Base-by-base conservation (phyloP, 1,284 basidiomycete species). In the Amylostereum areolatum region DNA sequence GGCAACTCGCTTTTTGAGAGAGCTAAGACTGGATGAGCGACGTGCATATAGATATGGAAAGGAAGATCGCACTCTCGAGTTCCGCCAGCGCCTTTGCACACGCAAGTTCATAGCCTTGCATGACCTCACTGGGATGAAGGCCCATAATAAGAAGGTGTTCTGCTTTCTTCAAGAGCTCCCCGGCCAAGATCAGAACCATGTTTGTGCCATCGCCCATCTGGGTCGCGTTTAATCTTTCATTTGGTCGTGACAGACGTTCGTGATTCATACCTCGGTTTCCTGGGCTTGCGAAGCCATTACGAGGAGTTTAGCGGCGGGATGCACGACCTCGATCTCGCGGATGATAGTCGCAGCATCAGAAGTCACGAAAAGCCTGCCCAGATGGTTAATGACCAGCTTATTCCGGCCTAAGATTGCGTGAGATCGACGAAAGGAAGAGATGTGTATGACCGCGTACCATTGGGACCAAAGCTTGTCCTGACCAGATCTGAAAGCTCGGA, bases 291-390 rank as follows among this genome's bases (percentile, higher is more conserved):
- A 92, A 18, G 95, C 94, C 92, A 98, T 97, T 31, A 99, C 96
- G 10, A 99, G 74, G 8, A 99, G 75, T 69, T 98, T 99, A 30
- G 94, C 97, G 4, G 96, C 96, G 0, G 97, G 97, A 68, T 99
- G 97, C 29, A 98, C 92, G 45, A 99, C 93, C 66, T 99, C 97
- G 66, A 98, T 85, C 72, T 99, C 97, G 56, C 90, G 83, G 64
- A 99, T 95, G 70, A 99, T 99, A 51, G 97, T 99, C 8, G 97
- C 97, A 6, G 97, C 96, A 80, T 99, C 97, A 45, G 92, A 97
- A 30, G 97, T 99, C 52, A 99, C 95, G 69, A 99, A 99, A 44
- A 98, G 77, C 63, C 85, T 81, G 50, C 94, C 94, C 41, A 99
- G 77, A 69, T 99, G 97, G 69, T 97, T 97, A 72, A 97, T 94